These are phyloP conservation scores for Desmodesmus armatus DNA, from an alignment of 139 green algal species.

Conservation along the genomic window DNA sequence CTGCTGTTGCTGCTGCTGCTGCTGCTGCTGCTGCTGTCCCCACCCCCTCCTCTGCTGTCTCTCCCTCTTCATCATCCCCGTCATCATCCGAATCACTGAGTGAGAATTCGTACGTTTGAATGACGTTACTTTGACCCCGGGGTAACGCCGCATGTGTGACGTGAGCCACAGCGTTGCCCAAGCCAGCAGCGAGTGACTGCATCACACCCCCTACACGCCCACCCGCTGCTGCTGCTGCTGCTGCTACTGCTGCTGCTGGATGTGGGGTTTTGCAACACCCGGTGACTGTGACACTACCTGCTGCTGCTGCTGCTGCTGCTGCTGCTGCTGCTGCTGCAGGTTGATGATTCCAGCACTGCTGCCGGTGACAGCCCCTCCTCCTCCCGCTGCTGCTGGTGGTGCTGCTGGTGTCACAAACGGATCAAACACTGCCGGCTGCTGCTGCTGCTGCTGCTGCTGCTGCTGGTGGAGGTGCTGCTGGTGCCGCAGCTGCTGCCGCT, in stretches of 20 bases:
- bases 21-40: neutral
- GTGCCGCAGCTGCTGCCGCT: conserved; percentile 30
- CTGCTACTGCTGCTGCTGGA: neutral
- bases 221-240: neutral
- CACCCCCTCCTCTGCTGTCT: neutral
- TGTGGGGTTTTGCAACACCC: neutral
- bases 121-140: neutral
- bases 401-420: neutral
- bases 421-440: conserved; percentile 37
- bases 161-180: neutral
- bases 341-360: neutral
- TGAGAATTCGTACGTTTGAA: conserved; percentile 23
- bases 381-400: conserved; percentile 23
- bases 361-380: neutral
- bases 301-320: conserved; percentile 31
- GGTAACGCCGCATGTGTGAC: neutral
- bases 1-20: conserved; percentile 15
- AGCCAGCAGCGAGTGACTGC: neutral
- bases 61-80: neutral
- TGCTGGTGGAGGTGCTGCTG: neutral
- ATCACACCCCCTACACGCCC: neutral
- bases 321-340: neutral
- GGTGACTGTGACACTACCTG: neutral
- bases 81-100: conserved; percentile 28
- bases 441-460: conserved; percentile 23